Conservation (phyloP, 2,329 filamentous ascomycete genomes). For the Xylaria polymorpha region DNA sequence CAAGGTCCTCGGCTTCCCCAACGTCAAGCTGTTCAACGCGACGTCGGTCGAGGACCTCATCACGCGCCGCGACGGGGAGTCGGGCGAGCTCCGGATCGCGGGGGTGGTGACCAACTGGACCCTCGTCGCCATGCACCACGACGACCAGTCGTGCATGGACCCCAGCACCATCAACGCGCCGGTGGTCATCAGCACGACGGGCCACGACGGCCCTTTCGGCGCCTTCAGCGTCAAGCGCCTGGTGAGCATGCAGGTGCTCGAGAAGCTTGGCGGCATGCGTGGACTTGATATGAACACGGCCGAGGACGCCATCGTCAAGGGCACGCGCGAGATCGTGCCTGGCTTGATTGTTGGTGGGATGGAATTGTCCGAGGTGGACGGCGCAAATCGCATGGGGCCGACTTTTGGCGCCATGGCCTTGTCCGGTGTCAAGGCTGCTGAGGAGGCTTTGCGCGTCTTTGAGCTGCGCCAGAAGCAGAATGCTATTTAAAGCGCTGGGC, state of each 20-base stretch:
- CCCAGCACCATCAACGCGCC: conserved; percentile 97
- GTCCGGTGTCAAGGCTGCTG: conserved; percentile 88
- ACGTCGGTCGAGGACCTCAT: conserved; percentile 93
- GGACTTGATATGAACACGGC: conserved; percentile 92
- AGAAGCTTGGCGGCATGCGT: conserved; percentile 90
- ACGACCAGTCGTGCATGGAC: conserved; percentile 95
- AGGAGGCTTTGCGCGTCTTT: conserved; percentile 83
- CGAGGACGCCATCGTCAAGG: conserved; percentile 93
- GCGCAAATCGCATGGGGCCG: conserved; percentile 86
- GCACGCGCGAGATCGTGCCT: conserved; percentile 86
- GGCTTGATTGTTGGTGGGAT: conserved; percentile 94
- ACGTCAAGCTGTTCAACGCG: conserved; percentile 97
- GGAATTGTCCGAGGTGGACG: conserved; percentile 91
- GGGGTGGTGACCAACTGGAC: conserved; percentile 98
- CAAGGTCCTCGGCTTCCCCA: conserved; percentile 85
- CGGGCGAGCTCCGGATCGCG: conserved; percentile 74
- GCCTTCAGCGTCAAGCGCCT: conserved; percentile 92
- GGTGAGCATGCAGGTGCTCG: conserved; percentile 85
- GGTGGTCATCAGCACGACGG: conserved; percentile 87
- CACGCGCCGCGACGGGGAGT: conserved; percentile 71
- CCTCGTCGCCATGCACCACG: conserved; percentile 85
- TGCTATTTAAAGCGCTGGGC: no score
- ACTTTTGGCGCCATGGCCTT: conserved; percentile 80
- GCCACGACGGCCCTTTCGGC: conserved; percentile 90
- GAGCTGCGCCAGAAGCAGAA: conserved; percentile 83